A percentile compares a stretch with the other conserved stretches of the same genome.
Evolutionary conservation across 257 asterid genomes (phyloP).

Genomic region (Solanum pimpinellifolium): DNA sequence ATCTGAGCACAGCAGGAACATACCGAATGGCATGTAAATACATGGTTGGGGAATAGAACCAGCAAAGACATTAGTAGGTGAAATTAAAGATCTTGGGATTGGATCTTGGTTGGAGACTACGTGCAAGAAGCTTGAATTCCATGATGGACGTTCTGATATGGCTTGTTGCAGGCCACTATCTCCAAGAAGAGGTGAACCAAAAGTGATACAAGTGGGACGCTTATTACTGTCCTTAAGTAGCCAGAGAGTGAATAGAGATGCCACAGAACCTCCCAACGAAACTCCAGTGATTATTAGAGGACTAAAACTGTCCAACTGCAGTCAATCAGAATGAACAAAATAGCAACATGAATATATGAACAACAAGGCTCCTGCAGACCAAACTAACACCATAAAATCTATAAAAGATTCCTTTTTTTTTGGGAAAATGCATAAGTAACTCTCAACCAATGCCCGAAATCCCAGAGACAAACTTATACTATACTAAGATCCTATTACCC

Average conservation of each 20-base stretch:
- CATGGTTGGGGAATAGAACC: neutral
- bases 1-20: constrained; percentile 11
- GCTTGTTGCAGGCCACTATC: constrained; percentile 13
- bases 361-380: neutral
- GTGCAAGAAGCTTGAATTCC: constrained; percentile 19
- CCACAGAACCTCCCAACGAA: constrained; percentile 20
- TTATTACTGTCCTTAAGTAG: constrained; percentile 7
- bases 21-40: constrained; percentile 12
- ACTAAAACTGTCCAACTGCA: constrained; percentile 6
- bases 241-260: constrained; percentile 26
- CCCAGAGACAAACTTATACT: no score
- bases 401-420: no score
- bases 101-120: constrained; percentile 13
- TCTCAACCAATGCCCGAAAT: no score
- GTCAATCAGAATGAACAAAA: neutral
- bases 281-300: constrained; percentile 18
- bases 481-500: no score
- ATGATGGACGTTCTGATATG: constrained; percentile 8
- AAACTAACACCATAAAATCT: neutral
- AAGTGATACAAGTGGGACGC: constrained; percentile 23
- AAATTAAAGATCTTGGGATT: constrained; percentile 1
- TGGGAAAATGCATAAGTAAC: no score
- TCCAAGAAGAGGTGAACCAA: constrained; percentile 20
- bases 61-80: neutral
- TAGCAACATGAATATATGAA: neutral